phyloP scores from a whole-genome alignment of 2,329 filamentous ascomycete species.

The Epichloe brachyelytri region DNA sequence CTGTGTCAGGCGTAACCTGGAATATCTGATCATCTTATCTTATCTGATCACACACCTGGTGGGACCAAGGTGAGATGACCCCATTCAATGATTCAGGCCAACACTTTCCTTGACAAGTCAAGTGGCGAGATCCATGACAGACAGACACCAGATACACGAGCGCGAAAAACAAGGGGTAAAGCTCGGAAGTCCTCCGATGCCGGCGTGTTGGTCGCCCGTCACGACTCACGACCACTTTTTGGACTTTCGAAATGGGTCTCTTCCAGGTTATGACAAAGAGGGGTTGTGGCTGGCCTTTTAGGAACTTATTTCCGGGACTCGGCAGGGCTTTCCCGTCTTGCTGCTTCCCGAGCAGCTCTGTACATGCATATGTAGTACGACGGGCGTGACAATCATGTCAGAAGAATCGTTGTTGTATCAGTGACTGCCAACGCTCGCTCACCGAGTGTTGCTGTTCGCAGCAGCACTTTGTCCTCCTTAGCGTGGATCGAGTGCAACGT shows the following conservation, averaged over 20 bases:
- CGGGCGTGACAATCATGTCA: too few relatives aligned
- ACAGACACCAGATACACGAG: not conserved
- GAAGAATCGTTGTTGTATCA: too few relatives aligned
- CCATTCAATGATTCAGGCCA: not conserved
- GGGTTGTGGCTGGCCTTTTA: not conserved
- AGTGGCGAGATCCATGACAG: not conserved
- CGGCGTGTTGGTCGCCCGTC: not conserved
- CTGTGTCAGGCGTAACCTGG: not conserved
- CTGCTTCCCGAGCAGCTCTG: too few relatives aligned
- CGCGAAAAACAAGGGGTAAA: not conserved
- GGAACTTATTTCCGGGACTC: not conserved
- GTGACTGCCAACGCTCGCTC: too few relatives aligned
- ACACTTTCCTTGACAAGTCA: too few relatives aligned
- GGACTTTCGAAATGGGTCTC: not conserved
- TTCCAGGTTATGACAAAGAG: not conserved
- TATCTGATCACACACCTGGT: not conserved
- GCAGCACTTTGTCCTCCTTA: not conserved
- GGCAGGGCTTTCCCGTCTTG: not conserved
- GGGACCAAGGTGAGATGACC: not conserved
- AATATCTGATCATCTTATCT: slow-evolving; percentile 1
- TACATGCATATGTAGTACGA: too few relatives aligned
- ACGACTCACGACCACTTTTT: not conserved
- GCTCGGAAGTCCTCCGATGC: not conserved
- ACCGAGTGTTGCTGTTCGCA: not conserved
- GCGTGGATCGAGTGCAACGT: too few relatives aligned